Conservation (phyloP, 306 rosid species). For the Pterocarpus macrocarpus region DNA sequence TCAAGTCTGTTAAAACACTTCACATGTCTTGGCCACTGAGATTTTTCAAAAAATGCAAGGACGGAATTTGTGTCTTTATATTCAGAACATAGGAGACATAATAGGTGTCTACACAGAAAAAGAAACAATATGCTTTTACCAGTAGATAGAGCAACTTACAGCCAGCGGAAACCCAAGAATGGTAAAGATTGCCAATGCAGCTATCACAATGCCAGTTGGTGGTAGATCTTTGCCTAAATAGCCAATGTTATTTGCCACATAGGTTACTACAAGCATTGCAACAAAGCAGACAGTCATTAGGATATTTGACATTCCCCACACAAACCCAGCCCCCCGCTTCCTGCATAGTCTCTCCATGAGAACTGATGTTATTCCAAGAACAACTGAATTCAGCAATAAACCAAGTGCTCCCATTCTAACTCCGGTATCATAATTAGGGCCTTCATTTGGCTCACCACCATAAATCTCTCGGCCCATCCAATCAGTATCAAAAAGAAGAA, state of each 20-base stretch:
- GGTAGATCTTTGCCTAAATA: slow-evolving; percentile 64
- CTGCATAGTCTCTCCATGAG: slow-evolving; percentile 92
- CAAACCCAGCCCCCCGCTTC: slow-evolving; percentile 86
- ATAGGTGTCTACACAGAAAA: neutral
- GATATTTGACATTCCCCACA: slow-evolving; percentile 90
- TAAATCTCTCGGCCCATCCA: slow-evolving; percentile 99
- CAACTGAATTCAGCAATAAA: slow-evolving; percentile 85
- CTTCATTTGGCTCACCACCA: slow-evolving; percentile 91
- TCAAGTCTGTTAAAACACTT: slow-evolving; percentile 3
- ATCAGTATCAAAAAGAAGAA: slow-evolving; percentile 91
- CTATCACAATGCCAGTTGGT: slow-evolving; percentile 69
- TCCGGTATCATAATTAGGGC: slow-evolving; percentile 73
- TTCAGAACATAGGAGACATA: slow-evolving; percentile 27
- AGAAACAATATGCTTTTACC: slow-evolving; percentile 42
- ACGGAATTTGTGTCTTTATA: neutral
- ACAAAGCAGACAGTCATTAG: slow-evolving; percentile 85
- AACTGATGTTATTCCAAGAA: slow-evolving; percentile 89
- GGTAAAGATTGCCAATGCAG: slow-evolving; percentile 74
- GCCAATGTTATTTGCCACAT: slow-evolving; percentile 68
- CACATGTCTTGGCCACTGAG: neutral
- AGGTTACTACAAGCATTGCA: slow-evolving; percentile 76
- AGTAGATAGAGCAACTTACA: slow-evolving; percentile 62
- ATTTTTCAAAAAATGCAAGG: slow-evolving; percentile 26
- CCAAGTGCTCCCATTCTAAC: slow-evolving; percentile 97
- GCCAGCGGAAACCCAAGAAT: slow-evolving; percentile 90